Evolutionary conservation across 345 rosid genomes (phyloP), one percentile per base, ranked within the genome.

Genomic region (Bruguiera gymnorhiza): DNA sequence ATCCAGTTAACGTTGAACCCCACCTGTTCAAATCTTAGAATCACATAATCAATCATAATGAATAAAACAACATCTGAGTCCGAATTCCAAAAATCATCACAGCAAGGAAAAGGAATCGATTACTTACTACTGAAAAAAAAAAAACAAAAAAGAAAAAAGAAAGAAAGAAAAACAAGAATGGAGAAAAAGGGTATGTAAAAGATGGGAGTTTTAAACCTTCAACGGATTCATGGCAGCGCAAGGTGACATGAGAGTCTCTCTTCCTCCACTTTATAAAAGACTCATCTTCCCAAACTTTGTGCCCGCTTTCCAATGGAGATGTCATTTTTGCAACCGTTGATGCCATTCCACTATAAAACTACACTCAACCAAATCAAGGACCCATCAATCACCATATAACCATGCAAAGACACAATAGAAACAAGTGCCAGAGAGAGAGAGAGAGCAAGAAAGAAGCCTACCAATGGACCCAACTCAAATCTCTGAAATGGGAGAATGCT

Each of bases 151-250:
- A 19, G 7, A 67, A 3, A 36, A 23, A 32, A 20, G n/a, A 19
- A 31, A 32, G 29, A 39, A 19, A 50, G 27, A 53, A n/a, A 27
- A n/a, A 50, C 20, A 8, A 20, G 5, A 7, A 36, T 6, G 62
- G 31, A 61, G 46, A 15, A 31, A 23, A 63, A 52, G 58, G 58
- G 58, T 54, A 24, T 54, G 6, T 24, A 21, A 23, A 34, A 19
- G 29, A 52, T 29, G 30, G 21, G 13, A 21, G 11, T 1, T 58
- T 3, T 1, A 27, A 57, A 91, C 97, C 97, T 83, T 90, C 85
- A 46, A 90, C 52, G 67, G 97, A 95, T 26, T 92, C 99, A 75
- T 95, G 99, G 81, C 92, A 92, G 67, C 73, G 97, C 66, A 90
- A 78, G 63, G 87, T 83, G 72, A 95, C 99, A 68, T 95, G 99